Evolutionary conservation across 2,329 filamentous ascomycete species (phyloP), one percentile per base, ranked within the genome.

Genomic region (Fusarium compactum): DNA sequence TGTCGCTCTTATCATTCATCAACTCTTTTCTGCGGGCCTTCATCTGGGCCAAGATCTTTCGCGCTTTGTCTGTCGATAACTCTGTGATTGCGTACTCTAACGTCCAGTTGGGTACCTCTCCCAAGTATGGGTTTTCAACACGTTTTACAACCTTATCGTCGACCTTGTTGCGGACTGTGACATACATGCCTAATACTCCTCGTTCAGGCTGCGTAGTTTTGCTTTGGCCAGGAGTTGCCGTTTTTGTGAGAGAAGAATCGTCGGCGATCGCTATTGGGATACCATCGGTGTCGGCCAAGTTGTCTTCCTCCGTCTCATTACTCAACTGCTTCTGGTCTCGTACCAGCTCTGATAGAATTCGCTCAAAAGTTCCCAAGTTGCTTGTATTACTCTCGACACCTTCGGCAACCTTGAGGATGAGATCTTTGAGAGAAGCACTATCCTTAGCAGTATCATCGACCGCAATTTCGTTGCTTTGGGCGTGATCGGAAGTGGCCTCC

Each of bases 41-140:
- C 62, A 89, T 83, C 53, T 84, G 81, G 2, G 76, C 44, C 77
- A 94, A 94, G 25, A 92, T 78, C 1, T 59, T 79, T 64, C 78
- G 79, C 2, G 86, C 87, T 12, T 83, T 81, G 0, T 77, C 67
- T 5, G 72, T 69, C 0, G 79, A 55, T 3, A 94, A 82, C 69
- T 95, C 91, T 47, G 86, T 85, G 50, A 98, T 81, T 38, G 90
- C 85, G 79, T 97, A 98, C 73, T 96, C 89, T n/a, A 98, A 83
- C 1, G 82, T 78, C 95, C 95, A 98, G 20, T 40, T 14, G 9
- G 7, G 29, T 6, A 59, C 27, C n/a, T 58, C 24, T 16, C 22
- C 22, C 5, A 16, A 9, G 15, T 9, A 16, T 15, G 20, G n/a
- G n/a, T 18, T 8, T 3, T 47, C 69, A 0, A 94, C 92, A 5